Evolutionary conservation across 371 early-diverging fungal species (phyloP).

Genomic region (Apophysomyces ossiformis): DNA sequence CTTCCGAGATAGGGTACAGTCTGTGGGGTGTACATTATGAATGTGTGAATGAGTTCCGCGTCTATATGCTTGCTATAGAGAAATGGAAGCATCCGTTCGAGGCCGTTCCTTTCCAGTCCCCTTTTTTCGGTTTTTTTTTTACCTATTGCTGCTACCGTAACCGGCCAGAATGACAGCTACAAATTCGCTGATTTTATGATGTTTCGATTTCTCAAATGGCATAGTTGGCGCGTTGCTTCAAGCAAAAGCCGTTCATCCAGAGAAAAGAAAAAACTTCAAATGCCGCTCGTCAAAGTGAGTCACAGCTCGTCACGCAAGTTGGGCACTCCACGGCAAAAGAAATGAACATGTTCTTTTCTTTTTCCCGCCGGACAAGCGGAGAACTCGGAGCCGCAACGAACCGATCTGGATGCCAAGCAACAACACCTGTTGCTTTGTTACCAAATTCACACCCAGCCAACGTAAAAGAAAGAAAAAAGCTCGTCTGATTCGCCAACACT

Average conservation of each 20-base stretch:
- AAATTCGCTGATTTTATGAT: constrained; percentile 60
- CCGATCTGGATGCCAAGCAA: too few relatives aligned
- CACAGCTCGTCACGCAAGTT: neutral
- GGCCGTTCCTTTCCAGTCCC: too few relatives aligned
- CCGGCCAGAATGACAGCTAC: constrained; percentile 84
- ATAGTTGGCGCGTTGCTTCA: constrained; percentile 19
- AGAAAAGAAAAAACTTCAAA: neutral
- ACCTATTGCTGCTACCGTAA: constrained; percentile 73
- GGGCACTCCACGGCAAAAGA: neutral
- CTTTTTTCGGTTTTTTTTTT: constrained; percentile 9
- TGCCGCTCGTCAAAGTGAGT: neutral
- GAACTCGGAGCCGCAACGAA: too few relatives aligned
- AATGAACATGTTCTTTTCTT: too few relatives aligned
- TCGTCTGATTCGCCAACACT: too few relatives aligned
- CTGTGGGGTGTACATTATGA: constrained; percentile 29
- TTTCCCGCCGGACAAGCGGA: too few relatives aligned
- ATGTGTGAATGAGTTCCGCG: neutral
- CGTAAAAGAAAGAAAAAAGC: too few relatives aligned
- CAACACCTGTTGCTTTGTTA: too few relatives aligned
- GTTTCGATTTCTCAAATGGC: constrained; percentile 54
- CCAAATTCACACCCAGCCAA: too few relatives aligned
- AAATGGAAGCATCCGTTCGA: neutral
- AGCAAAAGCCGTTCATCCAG: too few relatives aligned
- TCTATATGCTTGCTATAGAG: neutral
- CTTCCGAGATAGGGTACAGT: constrained; percentile 83